Conservation (phyloP, 2,329 filamentous ascomycete species). For the Colletotrichum lentis region DNA sequence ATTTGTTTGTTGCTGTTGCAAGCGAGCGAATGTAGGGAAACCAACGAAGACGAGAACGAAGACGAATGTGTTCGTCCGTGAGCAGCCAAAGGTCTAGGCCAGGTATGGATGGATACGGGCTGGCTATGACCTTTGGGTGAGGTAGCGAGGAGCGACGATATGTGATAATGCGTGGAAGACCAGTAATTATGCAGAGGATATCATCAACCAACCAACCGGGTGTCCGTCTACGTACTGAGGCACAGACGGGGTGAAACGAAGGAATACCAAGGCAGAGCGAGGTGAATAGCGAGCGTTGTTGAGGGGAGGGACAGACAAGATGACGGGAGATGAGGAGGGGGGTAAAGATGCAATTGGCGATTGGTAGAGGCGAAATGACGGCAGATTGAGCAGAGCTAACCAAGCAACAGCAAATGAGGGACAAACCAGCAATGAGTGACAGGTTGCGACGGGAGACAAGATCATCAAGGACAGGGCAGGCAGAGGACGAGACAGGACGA, state of each 20-base stretch:
- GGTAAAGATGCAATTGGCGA: slow-evolving; percentile 24
- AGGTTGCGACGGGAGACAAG: slow-evolving; percentile 3
- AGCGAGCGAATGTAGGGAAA: slow-evolving; percentile 7
- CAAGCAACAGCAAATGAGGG: slow-evolving; percentile 34
- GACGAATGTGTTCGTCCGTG: neutral
- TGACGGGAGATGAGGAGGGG: slow-evolving; percentile 30
- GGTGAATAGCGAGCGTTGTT: slow-evolving; percentile 10
- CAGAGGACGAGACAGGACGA: slow-evolving; percentile 36
- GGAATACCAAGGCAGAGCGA: slow-evolving; percentile 10
- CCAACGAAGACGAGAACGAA: neutral
- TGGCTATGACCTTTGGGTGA: neutral
- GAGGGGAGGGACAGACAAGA: slow-evolving; percentile 4
- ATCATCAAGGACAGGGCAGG: slow-evolving; percentile 22
- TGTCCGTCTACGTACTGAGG: slow-evolving; percentile 7
- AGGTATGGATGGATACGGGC: neutral
- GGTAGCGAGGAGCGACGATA: slow-evolving; percentile 20
- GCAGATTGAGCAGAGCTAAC: slow-evolving; percentile 31
- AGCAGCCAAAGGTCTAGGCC: neutral
- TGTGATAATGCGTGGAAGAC: slow-evolving; percentile 11
- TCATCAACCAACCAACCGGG: neutral
- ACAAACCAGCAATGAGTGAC: slow-evolving; percentile 23
- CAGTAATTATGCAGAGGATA: neutral
- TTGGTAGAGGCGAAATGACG: slow-evolving; percentile 36
- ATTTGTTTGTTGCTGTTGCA: slow-evolving; percentile 14
- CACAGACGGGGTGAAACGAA: slow-evolving; percentile 8